A percentile compares a stretch with the other conserved stretches of the same genome.
Evolutionary conservation across 306 rosid genomes (phyloP).

Genomic region (Quercus bicolor): DNA sequence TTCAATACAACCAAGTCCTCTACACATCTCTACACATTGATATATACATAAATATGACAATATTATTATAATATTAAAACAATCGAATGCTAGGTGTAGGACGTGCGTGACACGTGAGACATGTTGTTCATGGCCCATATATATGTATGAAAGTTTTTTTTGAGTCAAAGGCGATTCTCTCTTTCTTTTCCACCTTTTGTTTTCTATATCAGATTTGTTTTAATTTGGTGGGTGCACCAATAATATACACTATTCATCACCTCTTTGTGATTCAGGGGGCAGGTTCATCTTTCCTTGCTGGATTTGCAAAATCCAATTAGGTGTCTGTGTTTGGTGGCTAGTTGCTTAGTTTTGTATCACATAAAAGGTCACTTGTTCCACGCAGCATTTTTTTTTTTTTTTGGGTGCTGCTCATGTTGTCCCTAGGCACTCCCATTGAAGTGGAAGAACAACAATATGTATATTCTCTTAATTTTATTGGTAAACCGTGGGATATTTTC

Average conservation of each 20-base stretch:
- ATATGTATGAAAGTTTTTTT: neutral
- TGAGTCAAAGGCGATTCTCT: slow-evolving; percentile 10
- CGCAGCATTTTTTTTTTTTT: no score
- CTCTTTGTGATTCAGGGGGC: neutral
- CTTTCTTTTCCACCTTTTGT: slow-evolving; percentile 10
- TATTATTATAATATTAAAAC: neutral
- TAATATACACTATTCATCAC: neutral
- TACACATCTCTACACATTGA: neutral
- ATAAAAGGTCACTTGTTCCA: neutral
- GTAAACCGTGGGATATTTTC: no score
- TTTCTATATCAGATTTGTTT: slow-evolving; percentile 11
- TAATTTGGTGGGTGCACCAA: slow-evolving; percentile 13
- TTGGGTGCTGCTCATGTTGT: neutral
- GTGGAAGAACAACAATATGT: neutral
- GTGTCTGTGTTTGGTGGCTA: neutral
- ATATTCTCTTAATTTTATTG: neutral
- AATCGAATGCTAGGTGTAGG: neutral
- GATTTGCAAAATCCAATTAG: neutral
- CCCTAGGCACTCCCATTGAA: neutral
- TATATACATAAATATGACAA: neutral
- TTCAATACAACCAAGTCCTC: neutral
- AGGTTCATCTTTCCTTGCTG: neutral
- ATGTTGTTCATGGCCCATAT: neutral
- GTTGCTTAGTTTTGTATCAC: neutral
- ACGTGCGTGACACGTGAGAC: slow-evolving; percentile 13